Conservation (phyloP, 116 monocot species). For the Dioscorea cayenensis region DNA sequence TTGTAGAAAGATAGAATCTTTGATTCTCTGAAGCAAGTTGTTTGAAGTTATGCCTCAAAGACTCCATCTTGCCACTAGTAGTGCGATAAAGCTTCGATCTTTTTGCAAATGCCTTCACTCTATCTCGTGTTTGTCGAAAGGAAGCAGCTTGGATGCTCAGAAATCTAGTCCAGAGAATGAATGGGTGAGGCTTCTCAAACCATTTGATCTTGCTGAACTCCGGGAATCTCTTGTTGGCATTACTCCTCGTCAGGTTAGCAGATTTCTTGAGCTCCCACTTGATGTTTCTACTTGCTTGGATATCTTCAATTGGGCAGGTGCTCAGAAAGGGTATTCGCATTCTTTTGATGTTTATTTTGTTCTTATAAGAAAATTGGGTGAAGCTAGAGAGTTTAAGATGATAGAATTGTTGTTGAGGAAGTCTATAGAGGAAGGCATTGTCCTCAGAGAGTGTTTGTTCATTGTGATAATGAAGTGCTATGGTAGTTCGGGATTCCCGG, state of each 20-base stretch:
- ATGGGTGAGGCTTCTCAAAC: slow-evolving; percentile 74
- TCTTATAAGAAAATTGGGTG: slow-evolving; percentile 45
- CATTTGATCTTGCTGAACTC: slow-evolving; percentile 69
- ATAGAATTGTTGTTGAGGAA: slow-evolving; percentile 24
- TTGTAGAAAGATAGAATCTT: neutral
- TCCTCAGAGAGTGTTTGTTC: slow-evolving; percentile 53
- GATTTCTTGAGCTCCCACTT: slow-evolving; percentile 66
- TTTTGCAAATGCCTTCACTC: neutral
- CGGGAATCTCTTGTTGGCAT: slow-evolving; percentile 45
- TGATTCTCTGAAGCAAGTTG: neutral
- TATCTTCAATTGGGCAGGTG: slow-evolving; percentile 55
- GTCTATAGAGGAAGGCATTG: slow-evolving; percentile 44
- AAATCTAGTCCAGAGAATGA: slow-evolving; percentile 31
- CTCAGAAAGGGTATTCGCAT: slow-evolving; percentile 61
- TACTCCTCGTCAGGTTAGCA: slow-evolving; percentile 56
- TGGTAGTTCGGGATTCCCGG: slow-evolving; percentile 46
- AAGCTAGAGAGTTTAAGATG: slow-evolving; percentile 36
- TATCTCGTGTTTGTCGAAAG: neutral
- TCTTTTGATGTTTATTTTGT: slow-evolving; percentile 51
- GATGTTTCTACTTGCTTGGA: slow-evolving; percentile 45
- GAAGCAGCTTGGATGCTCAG: neutral
- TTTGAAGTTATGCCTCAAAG: slow-evolving; percentile 7
- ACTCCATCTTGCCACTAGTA: neutral
- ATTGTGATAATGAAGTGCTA: slow-evolving; percentile 47
- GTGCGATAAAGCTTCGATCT: neutral